Percentiles rank a stretch among this genome's conserved stretches.
These are phyloP conservation scores for Secale cereale DNA, from an alignment of 176 grass and related monocot genomes.

Conservation along the genomic window DNA sequence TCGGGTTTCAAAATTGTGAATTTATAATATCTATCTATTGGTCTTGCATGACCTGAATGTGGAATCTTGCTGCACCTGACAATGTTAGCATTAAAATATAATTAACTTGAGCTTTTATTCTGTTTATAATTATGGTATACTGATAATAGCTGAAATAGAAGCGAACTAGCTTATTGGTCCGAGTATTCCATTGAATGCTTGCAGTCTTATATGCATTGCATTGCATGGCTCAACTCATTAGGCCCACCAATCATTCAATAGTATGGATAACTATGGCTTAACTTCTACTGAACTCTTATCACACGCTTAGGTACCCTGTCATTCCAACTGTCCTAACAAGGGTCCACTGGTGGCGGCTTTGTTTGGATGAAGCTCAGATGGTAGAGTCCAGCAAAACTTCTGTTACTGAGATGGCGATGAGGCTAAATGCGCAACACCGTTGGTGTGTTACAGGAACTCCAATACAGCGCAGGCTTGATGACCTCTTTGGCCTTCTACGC, in stretches of 20 bases:
- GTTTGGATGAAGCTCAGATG: constrained; percentile 99
- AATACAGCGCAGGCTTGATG: constrained; percentile 80
- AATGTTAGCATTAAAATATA: background rate
- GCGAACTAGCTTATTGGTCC: background rate
- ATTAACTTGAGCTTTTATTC: constrained; percentile 2
- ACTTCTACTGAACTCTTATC: constrained; percentile 19
- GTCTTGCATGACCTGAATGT: constrained; percentile 1
- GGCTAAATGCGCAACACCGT: constrained; percentile 68
- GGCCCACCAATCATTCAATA: background rate
- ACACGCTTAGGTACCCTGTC: constrained; percentile 68
- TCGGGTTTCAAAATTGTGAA: background rate
- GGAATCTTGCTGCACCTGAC: background rate
- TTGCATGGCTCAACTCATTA: background rate
- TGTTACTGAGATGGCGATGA: constrained; percentile 93
- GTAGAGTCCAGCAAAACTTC: constrained; percentile 83
- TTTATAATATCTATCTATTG: background rate
- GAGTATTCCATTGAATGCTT: background rate
- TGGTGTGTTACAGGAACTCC: constrained; percentile 98
- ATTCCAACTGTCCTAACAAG: constrained; percentile 89
- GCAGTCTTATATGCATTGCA: background rate
- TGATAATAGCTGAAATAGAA: constrained; percentile 12
- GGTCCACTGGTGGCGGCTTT: constrained; percentile 90
- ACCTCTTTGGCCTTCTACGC: constrained; percentile 83
- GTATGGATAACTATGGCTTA: background rate
- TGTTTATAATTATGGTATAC: constrained; percentile 6